phyloP scores from a whole-genome alignment of 805 yeast genomes.

The Crinitomyces ghanaensis region DNA sequence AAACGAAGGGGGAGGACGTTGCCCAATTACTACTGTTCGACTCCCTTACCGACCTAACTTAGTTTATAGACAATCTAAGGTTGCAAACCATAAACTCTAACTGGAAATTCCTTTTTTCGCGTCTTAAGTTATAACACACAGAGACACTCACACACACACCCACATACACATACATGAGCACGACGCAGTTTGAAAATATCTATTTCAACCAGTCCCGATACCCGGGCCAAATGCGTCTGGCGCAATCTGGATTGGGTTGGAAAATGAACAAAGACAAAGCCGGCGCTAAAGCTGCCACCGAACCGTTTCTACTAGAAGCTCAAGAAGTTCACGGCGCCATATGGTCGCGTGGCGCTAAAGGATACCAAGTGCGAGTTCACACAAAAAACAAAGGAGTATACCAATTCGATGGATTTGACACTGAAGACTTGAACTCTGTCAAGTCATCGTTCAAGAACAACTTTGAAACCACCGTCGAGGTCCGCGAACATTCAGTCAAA shows the following conservation, averaged over 20 bases:
- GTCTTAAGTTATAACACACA: too few relatives aligned
- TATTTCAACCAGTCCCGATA: conserved; percentile 76
- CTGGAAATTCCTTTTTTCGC: too few relatives aligned
- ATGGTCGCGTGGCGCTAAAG: conserved; percentile 93
- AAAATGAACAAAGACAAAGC: conserved; percentile 48
- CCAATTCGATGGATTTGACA: conserved; percentile 84
- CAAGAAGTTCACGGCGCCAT: conserved; percentile 67
- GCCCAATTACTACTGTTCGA: too few relatives aligned
- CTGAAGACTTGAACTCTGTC: conserved; percentile 62
- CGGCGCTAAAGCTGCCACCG: conserved; percentile 32
- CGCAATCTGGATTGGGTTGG: conserved; percentile 98
- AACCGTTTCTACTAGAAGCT: conserved; percentile 82
- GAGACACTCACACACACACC: too few relatives aligned
- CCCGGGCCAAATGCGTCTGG: conserved; percentile 85
- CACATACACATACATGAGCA: conserved; percentile 3
- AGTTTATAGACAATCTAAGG: too few relatives aligned
- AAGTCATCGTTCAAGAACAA: conserved; percentile 75
- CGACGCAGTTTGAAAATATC: conserved; percentile 73
- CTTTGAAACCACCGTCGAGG: conserved; percentile 64
- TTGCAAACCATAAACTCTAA: too few relatives aligned
- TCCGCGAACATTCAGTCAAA: conserved; percentile 80
- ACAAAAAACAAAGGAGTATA: conserved; percentile 82
- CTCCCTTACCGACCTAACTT: too few relatives aligned
- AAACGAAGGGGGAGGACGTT: too few relatives aligned
- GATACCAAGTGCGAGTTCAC: conserved; percentile 78